Conservation (phyloP, 78 protist species). For the Dictyostelium capitatum region DNA sequence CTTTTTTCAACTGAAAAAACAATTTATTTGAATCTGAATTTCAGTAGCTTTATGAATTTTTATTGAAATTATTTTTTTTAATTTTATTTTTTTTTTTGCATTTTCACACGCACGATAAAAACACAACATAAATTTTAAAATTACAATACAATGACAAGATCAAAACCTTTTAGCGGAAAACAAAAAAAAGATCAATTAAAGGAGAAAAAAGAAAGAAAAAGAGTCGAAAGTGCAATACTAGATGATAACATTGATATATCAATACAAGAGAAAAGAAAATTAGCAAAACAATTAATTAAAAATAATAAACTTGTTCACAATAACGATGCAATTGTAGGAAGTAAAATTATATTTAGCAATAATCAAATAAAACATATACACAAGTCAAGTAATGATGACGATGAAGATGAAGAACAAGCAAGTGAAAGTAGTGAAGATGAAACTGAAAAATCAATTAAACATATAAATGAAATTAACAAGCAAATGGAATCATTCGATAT, state of each 20-base stretch:
- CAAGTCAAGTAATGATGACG: not conserved
- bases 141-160: slow-evolving; percentile 38
- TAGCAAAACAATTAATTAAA: slow-evolving; percentile 39
- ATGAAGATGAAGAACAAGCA: slow-evolving; percentile 4
- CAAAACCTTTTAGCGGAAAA: slow-evolving; percentile 85
- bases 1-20: too few relatives aligned
- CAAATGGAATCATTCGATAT: slow-evolving; percentile 1
- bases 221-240: slow-evolving; percentile 25
- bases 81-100: not conserved
- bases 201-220: slow-evolving; percentile 75
- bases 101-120: not conserved
- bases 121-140: not conserved
- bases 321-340: not conserved
- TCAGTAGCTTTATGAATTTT: too few relatives aligned
- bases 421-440: slow-evolving; percentile 26
- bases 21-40: too few relatives aligned
- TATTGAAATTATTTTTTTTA: too few relatives aligned
- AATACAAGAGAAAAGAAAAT: slow-evolving; percentile 50
- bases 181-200: slow-evolving; percentile 80
- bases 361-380: not conserved
- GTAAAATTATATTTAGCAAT: slow-evolving; percentile 13
- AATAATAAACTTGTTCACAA: not conserved
- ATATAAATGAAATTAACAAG: slow-evolving; percentile 12
- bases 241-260: slow-evolving; percentile 42
- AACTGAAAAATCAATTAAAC: not conserved